Evolutionary conservation across 192 early-diverging fungal genomes (phyloP).

Genomic region (Dispira parvispora): DNA sequence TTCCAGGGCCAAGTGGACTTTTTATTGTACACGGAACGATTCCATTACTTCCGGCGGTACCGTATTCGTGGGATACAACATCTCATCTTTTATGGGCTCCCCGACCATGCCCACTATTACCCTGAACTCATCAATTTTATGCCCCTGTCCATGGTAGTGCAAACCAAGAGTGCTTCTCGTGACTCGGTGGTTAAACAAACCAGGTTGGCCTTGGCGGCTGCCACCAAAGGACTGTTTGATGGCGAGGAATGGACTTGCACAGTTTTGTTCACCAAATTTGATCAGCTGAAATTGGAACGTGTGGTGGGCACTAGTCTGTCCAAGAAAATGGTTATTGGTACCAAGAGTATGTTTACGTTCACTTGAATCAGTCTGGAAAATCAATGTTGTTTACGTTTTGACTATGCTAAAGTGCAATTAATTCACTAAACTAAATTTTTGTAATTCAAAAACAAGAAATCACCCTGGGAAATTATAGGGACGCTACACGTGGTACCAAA

Average conservation of each 20-base stretch:
- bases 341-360: slow-evolving; percentile 39
- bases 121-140: slow-evolving; percentile 74
- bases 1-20: slow-evolving; percentile 62
- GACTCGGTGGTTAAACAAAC: background rate
- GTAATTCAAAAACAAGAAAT: too few species aligned
- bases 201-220: slow-evolving; percentile 19
- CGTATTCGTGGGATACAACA: slow-evolving; percentile 69
- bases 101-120: slow-evolving; percentile 74
- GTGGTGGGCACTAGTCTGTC: slow-evolving; percentile 68
- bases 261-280: slow-evolving; percentile 62
- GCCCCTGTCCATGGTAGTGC: slow-evolving; percentile 27
- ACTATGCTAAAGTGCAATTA: too few species aligned
- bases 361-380: slow-evolving; percentile 11
- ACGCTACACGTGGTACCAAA: too few species aligned
- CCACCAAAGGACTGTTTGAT: slow-evolving; percentile 30
- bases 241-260: slow-evolving; percentile 35
- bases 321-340: slow-evolving; percentile 48
- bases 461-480: too few species aligned
- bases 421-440: too few species aligned
- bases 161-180: slow-evolving; percentile 22
- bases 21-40: slow-evolving; percentile 84
- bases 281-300: slow-evolving; percentile 73
- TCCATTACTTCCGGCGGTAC: slow-evolving; percentile 85
- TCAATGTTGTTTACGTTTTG: too few species aligned
- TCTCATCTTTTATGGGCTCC: slow-evolving; percentile 80